Percentiles rank a stretch among this genome's conserved stretches.
Evolutionary conservation across 1,284 basidiomycete species (phyloP).

Genomic region (Boletus semigastroideus): DNA sequence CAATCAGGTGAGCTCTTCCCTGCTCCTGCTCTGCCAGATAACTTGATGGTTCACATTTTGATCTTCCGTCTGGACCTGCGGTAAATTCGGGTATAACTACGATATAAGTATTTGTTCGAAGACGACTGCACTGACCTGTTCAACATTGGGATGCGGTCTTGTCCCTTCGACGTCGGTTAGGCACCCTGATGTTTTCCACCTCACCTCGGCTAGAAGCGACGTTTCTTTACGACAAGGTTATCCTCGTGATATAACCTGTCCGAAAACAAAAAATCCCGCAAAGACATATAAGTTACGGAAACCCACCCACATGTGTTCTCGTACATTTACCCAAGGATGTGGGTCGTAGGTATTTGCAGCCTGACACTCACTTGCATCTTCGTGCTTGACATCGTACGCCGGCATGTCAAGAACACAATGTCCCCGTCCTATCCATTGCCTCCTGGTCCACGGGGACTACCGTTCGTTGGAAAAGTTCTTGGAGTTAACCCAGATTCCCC

Average conservation of each 20-base stretch:
- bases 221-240: neutral
- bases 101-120: too few species aligned
- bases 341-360: neutral
- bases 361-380: slow-evolving; percentile 10
- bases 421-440: slow-evolving; percentile 16
- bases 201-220: neutral
- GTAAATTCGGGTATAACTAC: too few species aligned
- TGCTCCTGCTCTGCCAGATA: too few species aligned
- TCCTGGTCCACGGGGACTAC: slow-evolving; percentile 24
- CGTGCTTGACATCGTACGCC: slow-evolving; percentile 8
- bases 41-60: too few species aligned
- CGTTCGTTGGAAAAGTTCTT: slow-evolving; percentile 11
- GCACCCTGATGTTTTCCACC: too few species aligned
- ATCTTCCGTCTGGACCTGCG: too few species aligned
- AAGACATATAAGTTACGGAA: neutral
- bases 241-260: neutral
- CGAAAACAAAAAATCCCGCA: neutral
- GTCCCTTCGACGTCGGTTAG: too few species aligned
- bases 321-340: slow-evolving; percentile 5
- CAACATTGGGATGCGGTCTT: too few species aligned
- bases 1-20: too few species aligned
- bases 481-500: slow-evolving; percentile 10
- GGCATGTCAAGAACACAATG: slow-evolving; percentile 4
- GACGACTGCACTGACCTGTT: too few species aligned
- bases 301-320: neutral